Percentiles rank a stretch among this genome's conserved stretches.
phyloP scores from a whole-genome alignment of 371 early-diverging fungal species.

The Lichtheimia hyalospora region DNA sequence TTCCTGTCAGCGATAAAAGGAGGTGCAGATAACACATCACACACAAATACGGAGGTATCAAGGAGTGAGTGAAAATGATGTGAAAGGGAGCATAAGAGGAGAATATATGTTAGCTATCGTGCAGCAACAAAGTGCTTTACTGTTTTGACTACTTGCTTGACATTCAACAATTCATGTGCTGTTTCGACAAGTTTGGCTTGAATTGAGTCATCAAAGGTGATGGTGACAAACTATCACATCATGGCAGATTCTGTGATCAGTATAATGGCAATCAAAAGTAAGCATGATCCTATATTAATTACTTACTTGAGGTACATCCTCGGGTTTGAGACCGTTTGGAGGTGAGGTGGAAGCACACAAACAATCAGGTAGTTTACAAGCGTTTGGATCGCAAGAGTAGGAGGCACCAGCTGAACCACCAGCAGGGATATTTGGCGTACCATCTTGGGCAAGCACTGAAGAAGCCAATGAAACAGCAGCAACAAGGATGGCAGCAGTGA shows the following conservation, averaged over 20 bases:
- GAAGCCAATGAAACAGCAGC: slow-evolving; percentile 17
- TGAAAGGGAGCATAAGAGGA: slow-evolving; percentile 17
- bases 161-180: slow-evolving; percentile 37
- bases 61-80: slow-evolving; percentile 3
- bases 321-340: slow-evolving; percentile 55
- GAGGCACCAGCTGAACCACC: slow-evolving; percentile 14
- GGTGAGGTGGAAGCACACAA: slow-evolving; percentile 63
- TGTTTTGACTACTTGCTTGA: slow-evolving; percentile 35
- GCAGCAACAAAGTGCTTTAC: not conserved
- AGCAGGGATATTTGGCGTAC: slow-evolving; percentile 25
- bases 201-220: slow-evolving; percentile 74
- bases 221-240: slow-evolving; percentile 51
- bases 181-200: slow-evolving; percentile 47
- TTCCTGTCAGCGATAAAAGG: slow-evolving; percentile 32
- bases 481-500: slow-evolving; percentile 30
- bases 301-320: slow-evolving; percentile 62
- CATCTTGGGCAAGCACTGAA: slow-evolving; percentile 32
- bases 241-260: too few relatives aligned
- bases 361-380: slow-evolving; percentile 68
- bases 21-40: not conserved
- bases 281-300: not conserved
- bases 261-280: too few relatives aligned
- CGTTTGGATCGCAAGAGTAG: slow-evolving; percentile 59
- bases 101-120: slow-evolving; percentile 10
- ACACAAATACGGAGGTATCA: not conserved